Evolutionary conservation across 768 basidiomycete genomes (phyloP).

Genomic region (Sarcodon sp.): DNA sequence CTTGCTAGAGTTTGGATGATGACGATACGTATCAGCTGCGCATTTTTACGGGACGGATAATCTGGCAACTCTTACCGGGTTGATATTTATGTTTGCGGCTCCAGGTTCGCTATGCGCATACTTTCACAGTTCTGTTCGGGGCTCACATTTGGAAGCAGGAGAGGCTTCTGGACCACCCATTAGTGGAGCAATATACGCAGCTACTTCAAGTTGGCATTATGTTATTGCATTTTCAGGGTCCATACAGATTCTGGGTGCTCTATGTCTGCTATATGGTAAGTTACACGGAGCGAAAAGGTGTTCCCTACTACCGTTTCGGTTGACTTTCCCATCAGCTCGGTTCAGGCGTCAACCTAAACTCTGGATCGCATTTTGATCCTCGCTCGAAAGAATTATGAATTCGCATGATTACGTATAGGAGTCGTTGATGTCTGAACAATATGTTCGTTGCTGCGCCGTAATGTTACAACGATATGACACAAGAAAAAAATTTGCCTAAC

Average conservation of each 20-base stretch:
- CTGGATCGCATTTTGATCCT: no score
- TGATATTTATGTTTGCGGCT: not conserved
- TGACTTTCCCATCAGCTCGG: no score
- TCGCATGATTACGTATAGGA: no score
- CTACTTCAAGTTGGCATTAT: constrained; percentile 10
- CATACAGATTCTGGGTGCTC: constrained; percentile 10
- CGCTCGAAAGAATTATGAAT: no score
- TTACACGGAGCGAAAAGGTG: no score
- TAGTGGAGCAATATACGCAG: constrained; percentile 10
- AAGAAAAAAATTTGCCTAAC: no score
- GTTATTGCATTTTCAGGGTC: constrained; percentile 11
- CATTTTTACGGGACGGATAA: constrained; percentile 7
- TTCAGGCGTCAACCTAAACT: no score
- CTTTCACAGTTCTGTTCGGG: not conserved
- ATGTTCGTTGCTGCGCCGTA: no score
- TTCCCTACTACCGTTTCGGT: no score
- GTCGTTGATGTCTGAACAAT: no score
- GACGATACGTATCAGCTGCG: not conserved
- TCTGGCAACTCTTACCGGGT: constrained; percentile 6
- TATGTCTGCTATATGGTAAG: constrained; percentile 10
- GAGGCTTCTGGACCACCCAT: constrained; percentile 10
- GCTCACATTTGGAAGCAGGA: constrained; percentile 2
- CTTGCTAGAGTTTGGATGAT: not conserved
- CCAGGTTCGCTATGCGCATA: not conserved
- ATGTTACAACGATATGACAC: no score